Base-by-base conservation (phyloP, 2,329 filamentous ascomycete genomes). In the Trichoderma sp. region DNA sequence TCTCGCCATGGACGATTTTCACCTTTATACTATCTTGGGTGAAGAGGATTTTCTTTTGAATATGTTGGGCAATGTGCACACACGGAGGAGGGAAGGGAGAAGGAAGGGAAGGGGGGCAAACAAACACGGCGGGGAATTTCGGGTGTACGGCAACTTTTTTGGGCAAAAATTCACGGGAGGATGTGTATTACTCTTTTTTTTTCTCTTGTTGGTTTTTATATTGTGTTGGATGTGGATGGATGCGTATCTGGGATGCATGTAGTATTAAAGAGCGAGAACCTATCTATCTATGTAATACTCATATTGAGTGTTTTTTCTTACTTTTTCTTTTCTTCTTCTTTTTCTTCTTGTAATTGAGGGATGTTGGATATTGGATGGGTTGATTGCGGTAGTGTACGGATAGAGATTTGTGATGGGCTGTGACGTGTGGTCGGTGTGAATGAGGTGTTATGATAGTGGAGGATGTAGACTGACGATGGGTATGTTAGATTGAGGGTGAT, bases 201-300 rank as follows among this genome's bases (percentile, higher is more conserved):
- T 58, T 24, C 11, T n/a, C 11, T 24, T 56, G 6, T 24, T 24
- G 24, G 24, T 7, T 43, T 43, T 26, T 30, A 30, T 57, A 18
- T 47, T 18, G 28, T 3, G 51, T n/a, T 47, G 24, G 14, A 39
- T 60, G 62, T 65, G 39, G 39, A 63, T 63, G 60, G 11, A 15
- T 47, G 36, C 36, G 36, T 30, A 58, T 67, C 36, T 43, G 51
- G 64, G 64, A 58, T 28, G 24, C 24, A 43, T 67, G 64, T 64
- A 51, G 62, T 67, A 67, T 67, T 67, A 58, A 28, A 28, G 53
- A 67, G 64, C 64, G 51, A 58, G 24, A 67, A 36, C 47, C 47
- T 24, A 24, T 24, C 47, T 51, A 53, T 6, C 39, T 58, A 30
- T 67, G 34, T 67, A 56, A 57, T 67, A 67, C 53, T 58, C 32